Conservation (phyloP, 371 early-diverging fungal genomes). For the Apophysomyces ossiformis region DNA sequence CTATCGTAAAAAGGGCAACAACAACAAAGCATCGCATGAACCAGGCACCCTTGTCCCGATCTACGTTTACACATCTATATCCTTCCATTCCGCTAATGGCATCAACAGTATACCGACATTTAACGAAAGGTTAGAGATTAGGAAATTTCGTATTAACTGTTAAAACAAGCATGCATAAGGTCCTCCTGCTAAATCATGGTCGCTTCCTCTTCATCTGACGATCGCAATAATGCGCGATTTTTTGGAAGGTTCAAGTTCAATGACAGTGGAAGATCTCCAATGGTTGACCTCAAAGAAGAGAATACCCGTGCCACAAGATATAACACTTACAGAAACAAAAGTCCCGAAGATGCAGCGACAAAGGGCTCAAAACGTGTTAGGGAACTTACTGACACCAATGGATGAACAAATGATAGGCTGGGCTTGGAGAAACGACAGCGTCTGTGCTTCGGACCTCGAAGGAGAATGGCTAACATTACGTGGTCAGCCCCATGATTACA, state of each 20-base stretch:
- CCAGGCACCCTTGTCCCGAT: too few relatives aligned
- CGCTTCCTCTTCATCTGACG: slow-evolving; percentile 38
- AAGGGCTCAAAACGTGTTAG: slow-evolving; percentile 32
- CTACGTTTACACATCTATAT: slow-evolving; percentile 8
- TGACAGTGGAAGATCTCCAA: slow-evolving; percentile 50
- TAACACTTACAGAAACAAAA: slow-evolving; percentile 23
- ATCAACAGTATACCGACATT: slow-evolving; percentile 25
- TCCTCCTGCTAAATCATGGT: slow-evolving; percentile 51
- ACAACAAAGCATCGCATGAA: too few relatives aligned
- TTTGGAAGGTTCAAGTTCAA: slow-evolving; percentile 26
- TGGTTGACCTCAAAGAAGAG: slow-evolving; percentile 25
- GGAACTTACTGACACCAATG: slow-evolving; percentile 19
- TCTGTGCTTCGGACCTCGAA: slow-evolving; percentile 23
- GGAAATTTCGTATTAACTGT: too few relatives aligned
- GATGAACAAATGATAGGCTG: slow-evolving; percentile 42
- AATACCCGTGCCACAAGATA: slow-evolving; percentile 33
- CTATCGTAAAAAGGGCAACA: too few relatives aligned
- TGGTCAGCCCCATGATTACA: slow-evolving; percentile 14
- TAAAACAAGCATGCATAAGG: slow-evolving; percentile 24
- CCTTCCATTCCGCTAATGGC: slow-evolving; percentile 24
- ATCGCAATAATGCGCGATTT: slow-evolving; percentile 41
- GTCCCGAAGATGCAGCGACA: slow-evolving; percentile 36
- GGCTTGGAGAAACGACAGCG: slow-evolving; percentile 42
- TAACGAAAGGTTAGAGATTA: slow-evolving; percentile 17
- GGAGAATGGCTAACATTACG: slow-evolving; percentile 41